Conservation (phyloP, 73 alveolate species). For the Stentor coeruleus region DNA sequence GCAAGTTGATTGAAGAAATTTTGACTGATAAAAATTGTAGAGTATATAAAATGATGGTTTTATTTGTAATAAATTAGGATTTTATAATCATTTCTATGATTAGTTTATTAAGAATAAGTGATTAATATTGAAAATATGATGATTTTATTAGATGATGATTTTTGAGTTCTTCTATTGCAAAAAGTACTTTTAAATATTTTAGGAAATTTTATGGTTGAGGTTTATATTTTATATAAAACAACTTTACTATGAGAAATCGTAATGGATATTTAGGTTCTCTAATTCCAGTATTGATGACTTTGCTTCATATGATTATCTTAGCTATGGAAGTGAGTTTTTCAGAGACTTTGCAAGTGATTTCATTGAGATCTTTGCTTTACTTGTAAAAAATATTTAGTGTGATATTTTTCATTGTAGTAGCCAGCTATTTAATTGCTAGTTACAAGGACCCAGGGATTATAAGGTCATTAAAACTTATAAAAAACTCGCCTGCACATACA, state of each 20-base stretch:
- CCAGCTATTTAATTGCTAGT: not conserved
- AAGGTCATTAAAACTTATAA: not conserved
- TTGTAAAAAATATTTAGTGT: not conserved
- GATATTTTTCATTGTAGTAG: not conserved
- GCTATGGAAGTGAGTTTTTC: not conserved
- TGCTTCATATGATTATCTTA: not conserved
- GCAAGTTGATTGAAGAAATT: too few relatives aligned
- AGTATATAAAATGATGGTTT: too few relatives aligned
- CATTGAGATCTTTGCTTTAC: not conserved
- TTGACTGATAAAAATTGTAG: too few relatives aligned
- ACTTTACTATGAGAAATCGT: not conserved
- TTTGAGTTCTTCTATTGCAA: too few relatives aligned
- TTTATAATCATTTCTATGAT: too few relatives aligned
- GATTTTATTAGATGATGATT: too few relatives aligned
- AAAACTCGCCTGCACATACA: not conserved
- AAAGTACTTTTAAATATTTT: too few relatives aligned
- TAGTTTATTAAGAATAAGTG: too few relatives aligned
- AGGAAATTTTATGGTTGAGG: too few relatives aligned
- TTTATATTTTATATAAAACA: too few relatives aligned
- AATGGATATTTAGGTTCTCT: not conserved
- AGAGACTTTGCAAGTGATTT: not conserved
- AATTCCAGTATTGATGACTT: not conserved
- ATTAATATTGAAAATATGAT: too few relatives aligned
- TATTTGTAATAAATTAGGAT: too few relatives aligned
- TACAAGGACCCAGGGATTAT: slow-evolving; percentile 10